phyloP scores from a whole-genome alignment of 345 rosid species.

The Bretschneidera sinensis region DNA sequence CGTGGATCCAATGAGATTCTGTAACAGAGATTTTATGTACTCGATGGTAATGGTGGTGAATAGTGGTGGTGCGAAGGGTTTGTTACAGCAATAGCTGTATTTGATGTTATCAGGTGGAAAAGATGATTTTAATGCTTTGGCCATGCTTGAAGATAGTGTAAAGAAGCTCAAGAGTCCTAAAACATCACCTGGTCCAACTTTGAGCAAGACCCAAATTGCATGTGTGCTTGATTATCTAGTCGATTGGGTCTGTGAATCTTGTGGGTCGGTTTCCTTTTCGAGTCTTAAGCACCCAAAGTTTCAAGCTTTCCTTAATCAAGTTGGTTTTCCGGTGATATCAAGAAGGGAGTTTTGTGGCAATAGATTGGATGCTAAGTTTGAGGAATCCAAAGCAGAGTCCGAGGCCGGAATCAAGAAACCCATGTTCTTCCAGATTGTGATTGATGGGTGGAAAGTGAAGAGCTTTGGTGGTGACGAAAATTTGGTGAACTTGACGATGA shows the following conservation, averaged over 20 bases:
- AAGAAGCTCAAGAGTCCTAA: too few relatives aligned
- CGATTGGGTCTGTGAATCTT: constrained; percentile 98
- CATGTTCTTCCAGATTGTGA: constrained; percentile 86
- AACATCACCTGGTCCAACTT: constrained; percentile 70
- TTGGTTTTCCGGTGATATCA: too few relatives aligned
- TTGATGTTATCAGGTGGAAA: too few relatives aligned
- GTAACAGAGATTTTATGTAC: constrained; percentile 42
- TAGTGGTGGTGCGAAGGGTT: constrained; percentile 17
- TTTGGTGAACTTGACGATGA: constrained; percentile 74
- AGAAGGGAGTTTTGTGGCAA: constrained; percentile 56
- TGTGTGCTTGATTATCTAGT: constrained; percentile 69
- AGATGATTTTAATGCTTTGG: too few relatives aligned
- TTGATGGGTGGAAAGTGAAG: constrained; percentile 85
- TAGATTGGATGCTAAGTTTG: constrained; percentile 69
- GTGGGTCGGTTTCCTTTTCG: too few relatives aligned
- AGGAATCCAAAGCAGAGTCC: constrained; percentile 69
- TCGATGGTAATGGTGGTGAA: constrained; percentile 20
- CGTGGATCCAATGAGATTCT: constrained; percentile 72
- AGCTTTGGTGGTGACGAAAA: too few relatives aligned
- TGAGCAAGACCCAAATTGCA: constrained; percentile 78
- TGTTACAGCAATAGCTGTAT: constrained; percentile 54
- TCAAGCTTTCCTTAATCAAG: too few relatives aligned
- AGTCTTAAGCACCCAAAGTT: too few relatives aligned
- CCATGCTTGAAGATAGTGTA: too few relatives aligned
- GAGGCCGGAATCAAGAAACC: constrained; percentile 87